Base-by-base conservation (phyloP, 345 rosid species). In the Aquilaria sinensis region DNA sequence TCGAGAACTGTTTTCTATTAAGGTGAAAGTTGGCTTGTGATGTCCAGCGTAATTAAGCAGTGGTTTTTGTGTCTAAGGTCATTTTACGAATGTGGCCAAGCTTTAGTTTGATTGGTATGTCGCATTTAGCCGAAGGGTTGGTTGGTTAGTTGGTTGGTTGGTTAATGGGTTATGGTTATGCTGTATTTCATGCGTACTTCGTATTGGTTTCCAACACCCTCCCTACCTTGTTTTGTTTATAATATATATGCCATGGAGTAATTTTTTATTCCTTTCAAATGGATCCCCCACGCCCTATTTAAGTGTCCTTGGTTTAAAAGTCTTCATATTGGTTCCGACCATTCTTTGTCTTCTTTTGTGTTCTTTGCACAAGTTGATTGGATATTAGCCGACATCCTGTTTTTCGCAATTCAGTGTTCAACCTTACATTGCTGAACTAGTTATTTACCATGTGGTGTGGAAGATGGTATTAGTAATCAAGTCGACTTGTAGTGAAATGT, bases 121-220 rank as follows among this genome's bases (percentile, higher is more conserved):
- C 56, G 83, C 83, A 65, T 77, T 76, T 76, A 70, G 81, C 74
- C 65, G 50, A 72, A 62, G 55, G 71, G 75, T 58, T 62, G 55
- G 71, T 75, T 58, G 70, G 71, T 59, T 43, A 69, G 75, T 58
- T 62, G 55, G 71, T 75, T 58, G 70, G 71, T 59, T 43, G 66
- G 71, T 59, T 43, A 63, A 60, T 51, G 75, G 65, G 61, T 70
- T 64, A 56, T 54, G 68, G 68, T 67, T 70, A 52, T 29, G 69
- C 51, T 74, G 80, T 74, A 68, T 70, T 67, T 69, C 58, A 16
- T 68, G 57, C 56, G 9, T 23, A 23, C 23, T 23, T 23, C 67
- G 59, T 33, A 4, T 58, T 64, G 77, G 53, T 65, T 72, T 69
- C 57, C n/a, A 51, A 57, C 50, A 9, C 45, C 57, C 8, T 66